These are phyloP conservation scores for Kernera saxatilis DNA, from an alignment of 345 rosid species.

Conservation along the genomic window DNA sequence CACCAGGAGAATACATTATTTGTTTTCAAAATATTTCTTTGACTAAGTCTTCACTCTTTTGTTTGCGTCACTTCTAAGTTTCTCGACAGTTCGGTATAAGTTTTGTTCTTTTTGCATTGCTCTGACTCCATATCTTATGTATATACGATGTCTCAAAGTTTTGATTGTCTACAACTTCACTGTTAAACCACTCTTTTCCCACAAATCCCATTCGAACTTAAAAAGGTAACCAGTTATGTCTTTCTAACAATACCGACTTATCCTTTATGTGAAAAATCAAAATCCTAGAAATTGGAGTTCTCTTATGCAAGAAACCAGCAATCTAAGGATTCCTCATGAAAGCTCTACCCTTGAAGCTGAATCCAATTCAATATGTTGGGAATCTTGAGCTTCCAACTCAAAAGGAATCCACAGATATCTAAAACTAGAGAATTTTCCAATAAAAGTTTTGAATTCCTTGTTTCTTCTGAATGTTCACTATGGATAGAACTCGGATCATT, in stretches of 20 bases:
- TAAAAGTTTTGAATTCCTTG: background rate
- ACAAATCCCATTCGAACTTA: conserved; percentile 4
- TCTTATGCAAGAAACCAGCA: too few species aligned
- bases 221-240: background rate
- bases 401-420: background rate
- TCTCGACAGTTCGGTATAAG: conserved; percentile 6
- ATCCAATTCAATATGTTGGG: background rate
- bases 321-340: background rate
- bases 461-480: background rate
- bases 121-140: conserved; percentile 25
- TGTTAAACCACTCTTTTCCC: background rate
- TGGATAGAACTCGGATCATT: background rate
- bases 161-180: conserved; percentile 4
- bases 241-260: background rate
- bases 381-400: background rate
- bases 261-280: background rate
- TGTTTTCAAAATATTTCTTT: conserved; percentile 17
- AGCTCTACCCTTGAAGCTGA: background rate
- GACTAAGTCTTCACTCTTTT: conserved; percentile 12
- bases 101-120: conserved; percentile 35
- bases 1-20: conserved; percentile 19
- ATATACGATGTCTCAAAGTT: conserved; percentile 14
- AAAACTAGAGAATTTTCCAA: background rate
- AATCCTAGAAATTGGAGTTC: background rate
- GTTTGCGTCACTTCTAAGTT: conserved; percentile 24